phyloP scores from a whole-genome alignment of 164 flowering plant species.

The Aristolochia californica region DNA sequence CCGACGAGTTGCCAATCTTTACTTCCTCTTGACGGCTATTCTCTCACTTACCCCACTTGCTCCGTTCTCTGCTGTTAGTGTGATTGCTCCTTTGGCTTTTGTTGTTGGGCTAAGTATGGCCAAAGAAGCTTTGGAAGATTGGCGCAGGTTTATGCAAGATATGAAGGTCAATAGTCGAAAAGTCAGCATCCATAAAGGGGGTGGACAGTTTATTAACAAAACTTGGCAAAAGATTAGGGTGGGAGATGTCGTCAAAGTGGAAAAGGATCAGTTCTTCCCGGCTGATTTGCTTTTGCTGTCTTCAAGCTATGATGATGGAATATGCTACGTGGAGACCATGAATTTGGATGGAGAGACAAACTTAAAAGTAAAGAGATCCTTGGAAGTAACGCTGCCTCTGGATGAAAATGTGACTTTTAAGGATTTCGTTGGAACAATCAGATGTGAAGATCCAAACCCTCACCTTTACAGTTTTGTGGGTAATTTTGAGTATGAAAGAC shows the following conservation, averaged over 20 bases:
- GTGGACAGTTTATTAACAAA: conserved; percentile 32
- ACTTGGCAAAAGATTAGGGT: conserved; percentile 64
- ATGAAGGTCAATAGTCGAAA: conserved; percentile 61
- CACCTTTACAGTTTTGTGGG: conserved; percentile 68
- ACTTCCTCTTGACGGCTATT: conserved; percentile 34
- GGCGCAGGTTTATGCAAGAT: conserved; percentile 55
- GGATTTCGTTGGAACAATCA: conserved; percentile 46
- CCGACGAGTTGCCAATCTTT: conserved; percentile 36
- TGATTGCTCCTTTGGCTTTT: conserved; percentile 34
- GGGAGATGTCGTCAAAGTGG: conserved; percentile 69
- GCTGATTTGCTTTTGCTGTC: conserved; percentile 75
- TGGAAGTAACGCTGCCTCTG: conserved; percentile 43
- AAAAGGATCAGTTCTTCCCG: conserved; percentile 76
- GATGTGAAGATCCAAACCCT: conserved; percentile 84
- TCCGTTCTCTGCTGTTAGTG: conserved; percentile 32
- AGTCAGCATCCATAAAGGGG: conserved; percentile 44
- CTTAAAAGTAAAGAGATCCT: conserved; percentile 64
- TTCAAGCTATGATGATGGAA: conserved; percentile 68
- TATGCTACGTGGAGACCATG: conserved; percentile 87
- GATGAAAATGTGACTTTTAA: conserved; percentile 42
- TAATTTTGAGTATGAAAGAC: conserved; percentile 43
- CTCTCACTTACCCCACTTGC: conserved; percentile 28
- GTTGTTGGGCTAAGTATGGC: conserved; percentile 42
- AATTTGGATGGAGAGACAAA: conserved; percentile 92
- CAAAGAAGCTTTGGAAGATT: conserved; percentile 42